These are phyloP conservation scores for Fraxinus pennsylvanica DNA, from an alignment of 257 asterid species.

Conservation along the genomic window DNA sequence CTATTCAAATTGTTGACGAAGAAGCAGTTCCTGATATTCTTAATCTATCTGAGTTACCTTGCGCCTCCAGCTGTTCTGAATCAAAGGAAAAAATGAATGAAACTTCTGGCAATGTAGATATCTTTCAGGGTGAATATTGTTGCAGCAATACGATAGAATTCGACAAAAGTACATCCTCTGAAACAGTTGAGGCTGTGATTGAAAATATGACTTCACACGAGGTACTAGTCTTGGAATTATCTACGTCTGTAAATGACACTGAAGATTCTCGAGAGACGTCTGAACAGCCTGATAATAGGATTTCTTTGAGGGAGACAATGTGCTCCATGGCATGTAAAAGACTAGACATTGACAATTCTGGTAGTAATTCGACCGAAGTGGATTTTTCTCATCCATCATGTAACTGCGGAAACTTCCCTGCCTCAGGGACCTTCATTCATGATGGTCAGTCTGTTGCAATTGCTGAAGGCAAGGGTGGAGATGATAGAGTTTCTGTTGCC, in stretches of 20 bases:
- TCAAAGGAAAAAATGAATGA: constrained; percentile 10
- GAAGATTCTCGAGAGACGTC: constrained; percentile 27
- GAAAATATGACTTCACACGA: constrained; percentile 20
- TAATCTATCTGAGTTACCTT: constrained; percentile 8
- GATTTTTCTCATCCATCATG: constrained; percentile 20
- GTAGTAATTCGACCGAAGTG: constrained; percentile 25
- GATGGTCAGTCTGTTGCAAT: constrained; percentile 31
- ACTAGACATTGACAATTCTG: constrained; percentile 31
- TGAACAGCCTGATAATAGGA: constrained; percentile 41
- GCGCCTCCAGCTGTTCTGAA: constrained; percentile 15
- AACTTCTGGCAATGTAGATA: constrained; percentile 7
- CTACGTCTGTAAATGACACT: constrained; percentile 21
- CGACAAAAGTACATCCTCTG: constrained; percentile 15
- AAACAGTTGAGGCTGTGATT: constrained; percentile 8
- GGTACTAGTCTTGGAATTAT: constrained; percentile 18
- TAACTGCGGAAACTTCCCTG: constrained; percentile 33
- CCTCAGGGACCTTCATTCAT: constrained; percentile 26
- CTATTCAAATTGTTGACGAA: constrained; percentile 18
- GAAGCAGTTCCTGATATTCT: constrained; percentile 12
- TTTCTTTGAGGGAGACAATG: constrained; percentile 23
- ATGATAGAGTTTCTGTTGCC: constrained; percentile 29
- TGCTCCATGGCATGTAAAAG: constrained; percentile 19
- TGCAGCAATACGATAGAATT: constrained; percentile 27
- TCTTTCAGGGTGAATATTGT: constrained; percentile 28
- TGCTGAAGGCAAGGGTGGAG: constrained; percentile 32